A percentile compares a stretch with the other conserved stretches of the same genome.
Evolutionary conservation across 768 basidiomycete genomes (phyloP).

Genomic region (Rubroboletus pulcherrimus): DNA sequence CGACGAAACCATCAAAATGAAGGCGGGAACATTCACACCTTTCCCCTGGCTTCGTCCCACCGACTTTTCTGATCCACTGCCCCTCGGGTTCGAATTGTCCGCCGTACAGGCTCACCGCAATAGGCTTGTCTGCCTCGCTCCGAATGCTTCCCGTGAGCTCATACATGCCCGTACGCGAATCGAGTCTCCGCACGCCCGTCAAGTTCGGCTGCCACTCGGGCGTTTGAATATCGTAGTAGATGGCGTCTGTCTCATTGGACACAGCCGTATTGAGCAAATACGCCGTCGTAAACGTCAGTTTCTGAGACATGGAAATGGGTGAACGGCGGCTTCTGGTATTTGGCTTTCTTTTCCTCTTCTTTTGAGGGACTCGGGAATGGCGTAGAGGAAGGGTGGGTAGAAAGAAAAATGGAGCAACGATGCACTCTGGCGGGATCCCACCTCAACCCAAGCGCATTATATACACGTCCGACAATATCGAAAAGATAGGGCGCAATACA

Average conservation of each 20-base stretch:
- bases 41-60: conserved; percentile 11
- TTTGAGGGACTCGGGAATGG: neutral
- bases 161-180: conserved; percentile 29
- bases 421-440: neutral
- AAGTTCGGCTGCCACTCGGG: conserved; percentile 34
- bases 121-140: conserved; percentile 29
- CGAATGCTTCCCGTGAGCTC: conserved; percentile 31
- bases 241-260: conserved; percentile 34
- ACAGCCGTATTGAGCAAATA: conserved; percentile 36
- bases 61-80: conserved; percentile 30
- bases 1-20: neutral
- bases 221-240: conserved; percentile 41
- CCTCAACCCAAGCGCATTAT: neutral
- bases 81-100: conserved; percentile 24
- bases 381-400: neutral
- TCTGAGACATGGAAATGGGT: conserved; percentile 24
- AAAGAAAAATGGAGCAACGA: neutral
- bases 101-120: conserved; percentile 30
- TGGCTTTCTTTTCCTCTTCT: neutral
- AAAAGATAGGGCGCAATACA: neutral
- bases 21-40: conserved; percentile 5
- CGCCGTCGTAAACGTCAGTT: conserved; percentile 38
- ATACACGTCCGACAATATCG: neutral
- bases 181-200: conserved; percentile 35
- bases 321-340: neutral